Evolutionary conservation across 176 grass and related monocot species (phyloP), one percentile per base, ranked within the genome.

Genomic region (Aegilops umbellulata): DNA sequence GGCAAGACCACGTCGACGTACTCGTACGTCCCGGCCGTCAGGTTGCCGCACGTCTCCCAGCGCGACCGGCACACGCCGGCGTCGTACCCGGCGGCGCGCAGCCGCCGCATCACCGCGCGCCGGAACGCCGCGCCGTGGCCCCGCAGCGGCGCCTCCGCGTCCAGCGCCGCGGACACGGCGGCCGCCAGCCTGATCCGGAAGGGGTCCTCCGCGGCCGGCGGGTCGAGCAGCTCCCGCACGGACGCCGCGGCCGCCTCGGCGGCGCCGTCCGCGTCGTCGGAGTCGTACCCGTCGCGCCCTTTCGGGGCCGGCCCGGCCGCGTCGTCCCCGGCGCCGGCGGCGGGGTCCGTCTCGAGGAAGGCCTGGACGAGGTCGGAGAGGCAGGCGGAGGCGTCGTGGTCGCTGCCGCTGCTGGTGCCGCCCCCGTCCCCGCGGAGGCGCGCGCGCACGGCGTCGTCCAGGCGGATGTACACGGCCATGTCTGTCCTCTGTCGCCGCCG

Each of bases 1-100:
- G 76, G 13, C 36, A 80, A 41, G 49, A 99, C 87, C 41, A 96
- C 92, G 87, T 99, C 97, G 61, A 99, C 60, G 92, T 99, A 99
- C 94, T 99, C 97, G 80, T 99, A 95, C 26, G 74, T 86, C 13
- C 94, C 94, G 3, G 91, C 92, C 2, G 91, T 78, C 8, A 93
- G 27, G 3, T 90, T 84, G 2, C 92, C 86, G 6, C 78, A 78
- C 4, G 88, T 70, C 83, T 99, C 88, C 94, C 92, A 96, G 41
- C 88, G 83, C 29, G 94, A 88, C 82, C 86, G 86, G 86, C 97
- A 99, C 27, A 99, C 88, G 27, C 94, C 94, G 42, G 94, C 90
- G 84, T 99, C 94, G 84, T 94, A 99, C 49, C 94, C 97, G 1
- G 38, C 71, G 39, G 41, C 82, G 17, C 86, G 76, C 32, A 99